Conservation (phyloP, 768 basidiomycete species). For the Tulasnella sp. region DNA sequence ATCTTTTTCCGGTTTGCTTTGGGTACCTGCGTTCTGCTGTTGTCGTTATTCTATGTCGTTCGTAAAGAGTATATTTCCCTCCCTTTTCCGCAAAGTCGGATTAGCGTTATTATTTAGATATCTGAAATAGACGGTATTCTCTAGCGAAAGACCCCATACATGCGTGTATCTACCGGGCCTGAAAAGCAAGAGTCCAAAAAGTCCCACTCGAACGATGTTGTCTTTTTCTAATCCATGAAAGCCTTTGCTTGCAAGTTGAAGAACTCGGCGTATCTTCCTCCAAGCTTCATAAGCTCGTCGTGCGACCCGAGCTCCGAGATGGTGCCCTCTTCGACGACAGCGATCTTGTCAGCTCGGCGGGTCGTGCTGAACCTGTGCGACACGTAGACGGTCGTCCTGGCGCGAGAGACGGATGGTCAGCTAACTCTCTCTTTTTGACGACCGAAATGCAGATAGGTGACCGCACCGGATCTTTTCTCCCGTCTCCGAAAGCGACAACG, state of each 20-base stretch:
- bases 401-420: too few species aligned
- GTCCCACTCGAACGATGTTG: background rate
- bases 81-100: background rate
- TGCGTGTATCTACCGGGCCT: background rate
- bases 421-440: conserved; percentile 10
- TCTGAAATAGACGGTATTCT: background rate
- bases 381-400: conserved; percentile 66
- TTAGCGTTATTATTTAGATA: background rate
- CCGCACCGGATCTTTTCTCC: conserved; percentile 31
- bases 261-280: conserved; percentile 22
- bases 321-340: conserved; percentile 18
- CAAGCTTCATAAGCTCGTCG: conserved; percentile 18
- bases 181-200: background rate
- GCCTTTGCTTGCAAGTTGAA: conserved; percentile 22
- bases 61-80: background rate
- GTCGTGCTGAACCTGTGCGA: conserved; percentile 74
- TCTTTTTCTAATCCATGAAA: conserved; percentile 13
- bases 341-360: conserved; percentile 60
- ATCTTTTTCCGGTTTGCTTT: background rate
- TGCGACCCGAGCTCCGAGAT: conserved; percentile 22
- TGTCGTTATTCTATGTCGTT: background rate
- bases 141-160: background rate
- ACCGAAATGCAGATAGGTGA: too few species aligned
- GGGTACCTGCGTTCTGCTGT: background rate
- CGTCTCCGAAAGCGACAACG: conserved; percentile 19